Base-by-base conservation (phyloP, 345 rosid species). In the Citrus unshiu region DNA sequence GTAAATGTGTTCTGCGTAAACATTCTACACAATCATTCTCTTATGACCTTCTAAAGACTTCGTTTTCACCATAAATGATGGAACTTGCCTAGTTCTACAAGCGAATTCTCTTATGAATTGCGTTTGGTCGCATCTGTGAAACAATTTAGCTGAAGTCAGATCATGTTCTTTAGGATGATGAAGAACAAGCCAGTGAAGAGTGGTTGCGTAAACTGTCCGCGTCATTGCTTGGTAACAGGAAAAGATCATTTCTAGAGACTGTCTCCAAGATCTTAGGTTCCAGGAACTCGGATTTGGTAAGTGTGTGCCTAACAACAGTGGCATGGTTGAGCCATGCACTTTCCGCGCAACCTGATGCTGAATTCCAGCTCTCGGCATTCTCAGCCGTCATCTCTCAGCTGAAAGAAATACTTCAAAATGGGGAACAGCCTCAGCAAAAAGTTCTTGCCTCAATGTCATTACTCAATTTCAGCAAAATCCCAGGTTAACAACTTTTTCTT, bases 381-480 rank as follows among this genome's bases (percentile, higher is more conserved):
- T 82, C 88, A 60, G 63, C 76, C 49, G 87, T 89, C 71, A 80
- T 88, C 54, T 79, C 86, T 39, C 86, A 67, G 72, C 84, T 89
- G 73, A 88, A 88, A 86, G 77, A 83, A 56, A 83, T 51, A 69
- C 82, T 89, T 69, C 77, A 79, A 79, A 76, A 79, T 69, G 86
- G 84, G 56, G 81, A 85, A 73, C 80, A 24, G 34, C 68, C 72
- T 43, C 84, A 85, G 67, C 86, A 81, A 25, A 85, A 82, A 79
- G 85, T 86, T 77, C 89, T 89, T 69, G 91, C 92, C 72, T 91
- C 92, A 32, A 61, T 87, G 60, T 85, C 87, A 16, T 83, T 91
- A 25, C 86, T 88, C 6, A 88, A 82, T 77, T 87, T 91, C 74
- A 85, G 86, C 75, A 84, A 85, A 83, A 78, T 81, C 76, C 81